Evolutionary conservation across 257 asterid species (phyloP), one percentile per base, ranked within the genome.

Genomic region (Orobanche coerulescens): DNA sequence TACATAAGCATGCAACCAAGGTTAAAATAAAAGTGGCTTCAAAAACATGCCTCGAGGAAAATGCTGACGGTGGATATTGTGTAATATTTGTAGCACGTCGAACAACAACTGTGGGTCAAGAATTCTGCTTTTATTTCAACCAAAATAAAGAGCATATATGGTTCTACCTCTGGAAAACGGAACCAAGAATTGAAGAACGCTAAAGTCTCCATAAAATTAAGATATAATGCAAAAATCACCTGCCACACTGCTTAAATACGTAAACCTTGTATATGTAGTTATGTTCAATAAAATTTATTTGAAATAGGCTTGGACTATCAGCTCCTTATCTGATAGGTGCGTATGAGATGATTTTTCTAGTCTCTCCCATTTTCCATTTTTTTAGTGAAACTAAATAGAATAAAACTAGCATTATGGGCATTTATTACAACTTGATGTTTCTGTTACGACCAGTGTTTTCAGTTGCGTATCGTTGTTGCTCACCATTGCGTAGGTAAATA

Each of bases 1-100:
- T 91, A 68, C 56, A 66, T 62, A 50, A 58, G 50, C 31, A 65
- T 26, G 34, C 58, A 60, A 46, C 6, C 44, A 73, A 44, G 23
- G 18, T 66, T 52, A 59, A 37, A 18, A 26, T 26, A 15, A 31
- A 62, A 31, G 26, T 30, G 8, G 36, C 51, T 40, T 48, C 51
- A 20, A 42, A 20, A 7, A 39, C 26, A 33, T 25, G n/a, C 8
- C 36, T 67, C 47, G n/a, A 3, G n/a, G 46, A 19, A 67, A 66
- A 43, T 36, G 18, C 31, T 14, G 42, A 28, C 61, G 20, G 52
- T 12, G 11, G 5, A 16, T 50, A 53, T 36, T 25, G 53, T 14
- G 36, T 13, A 31, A 20, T 14, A 24, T 18, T 13, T 16, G 7
- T 33, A 12, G 18, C 40, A 37, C 18, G 55, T 39, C 8, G 14